Evolutionary conservation across 371 early-diverging fungal species (phyloP).

Genomic region (Mucor sp.): DNA sequence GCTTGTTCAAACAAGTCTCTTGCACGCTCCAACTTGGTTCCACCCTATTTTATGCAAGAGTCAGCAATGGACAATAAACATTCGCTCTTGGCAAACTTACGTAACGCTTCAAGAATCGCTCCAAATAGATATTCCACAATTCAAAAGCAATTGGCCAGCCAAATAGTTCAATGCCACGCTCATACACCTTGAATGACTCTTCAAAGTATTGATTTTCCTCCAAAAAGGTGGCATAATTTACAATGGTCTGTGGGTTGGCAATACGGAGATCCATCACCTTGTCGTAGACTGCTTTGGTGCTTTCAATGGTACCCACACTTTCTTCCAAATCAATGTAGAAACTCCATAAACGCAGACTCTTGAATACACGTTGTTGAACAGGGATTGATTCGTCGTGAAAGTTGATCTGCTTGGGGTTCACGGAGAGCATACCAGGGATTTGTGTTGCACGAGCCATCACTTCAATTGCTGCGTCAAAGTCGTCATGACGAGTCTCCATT

Average conservation of each 20-base stretch:
- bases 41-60: conserved; percentile 52
- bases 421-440: conserved; percentile 47
- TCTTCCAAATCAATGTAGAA: conserved; percentile 96
- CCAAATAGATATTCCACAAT: conserved; percentile 95
- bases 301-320: conserved; percentile 83
- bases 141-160: conserved; percentile 97
- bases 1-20: conserved; percentile 97
- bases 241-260: conserved; percentile 93
- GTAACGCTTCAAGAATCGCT: conserved; percentile 84
- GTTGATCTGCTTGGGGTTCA: conserved; percentile 50
- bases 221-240: conserved; percentile 91
- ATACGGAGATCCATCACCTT: conserved; percentile 91
- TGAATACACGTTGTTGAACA: conserved; percentile 87
- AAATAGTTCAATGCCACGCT: conserved; percentile 94
- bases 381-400: conserved; percentile 70
- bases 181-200: conserved; percentile 93
- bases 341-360: conserved; percentile 90
- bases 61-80: neutral
- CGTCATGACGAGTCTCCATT: conserved; percentile 81
- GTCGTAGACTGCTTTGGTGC: conserved; percentile 89
- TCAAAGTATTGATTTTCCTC: conserved; percentile 92
- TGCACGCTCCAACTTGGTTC: conserved; percentile 86
- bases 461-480: conserved; percentile 68
- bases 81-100: conserved; percentile 37
- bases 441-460: conserved; percentile 81